Base-by-base conservation (phyloP, 441 rosid species). In the Bruguiera hainesii region DNA sequence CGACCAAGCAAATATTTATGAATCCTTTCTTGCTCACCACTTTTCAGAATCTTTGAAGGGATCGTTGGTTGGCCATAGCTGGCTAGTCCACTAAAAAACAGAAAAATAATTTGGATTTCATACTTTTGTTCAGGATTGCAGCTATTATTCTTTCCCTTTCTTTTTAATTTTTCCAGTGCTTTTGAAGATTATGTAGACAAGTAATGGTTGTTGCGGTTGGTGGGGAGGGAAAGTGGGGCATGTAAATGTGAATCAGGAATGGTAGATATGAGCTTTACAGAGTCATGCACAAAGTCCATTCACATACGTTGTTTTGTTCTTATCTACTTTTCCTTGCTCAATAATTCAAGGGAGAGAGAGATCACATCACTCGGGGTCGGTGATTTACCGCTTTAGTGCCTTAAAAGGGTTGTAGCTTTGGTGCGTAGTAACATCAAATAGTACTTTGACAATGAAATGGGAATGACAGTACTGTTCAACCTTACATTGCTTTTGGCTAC, bases 1-100 rank as follows among this genome's bases (percentile, higher is more conserved):
- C 42, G 16, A 11, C 55, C 48, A 50, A 62, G 35, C 73, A 33
- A 61, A 56, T 11, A 21, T 16, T 25, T 26, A 37, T 15, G 3
- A 61, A 4, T 9, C 20, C 25, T n/a, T 58, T 39, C 48, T 39
- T 39, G 48, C 66, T 64, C 57, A 30, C 15, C 19, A 39, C 56
- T 70, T 70, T 73, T 49, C 64, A 65, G 75, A 75, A 49, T 77
- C 73, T 65, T 60, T 69, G 10, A 26, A 33, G 46, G 70, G 58
- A 60, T 35, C 39, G 33, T 1, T 7, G 50, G 3, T 30, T 20
- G 48, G 20, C 61, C 71, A 63, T 51, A 60, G 80, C 83, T 78
- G 81, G 78, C 80, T 31, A 6, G 30, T 42, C 63, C 83, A 73
- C 79, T 57, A 79, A 37, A 75, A 71, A 69, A 75, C 79, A 72